Conservation (phyloP, 202 grass and related monocot genomes). For the Setaria italica region DNA sequence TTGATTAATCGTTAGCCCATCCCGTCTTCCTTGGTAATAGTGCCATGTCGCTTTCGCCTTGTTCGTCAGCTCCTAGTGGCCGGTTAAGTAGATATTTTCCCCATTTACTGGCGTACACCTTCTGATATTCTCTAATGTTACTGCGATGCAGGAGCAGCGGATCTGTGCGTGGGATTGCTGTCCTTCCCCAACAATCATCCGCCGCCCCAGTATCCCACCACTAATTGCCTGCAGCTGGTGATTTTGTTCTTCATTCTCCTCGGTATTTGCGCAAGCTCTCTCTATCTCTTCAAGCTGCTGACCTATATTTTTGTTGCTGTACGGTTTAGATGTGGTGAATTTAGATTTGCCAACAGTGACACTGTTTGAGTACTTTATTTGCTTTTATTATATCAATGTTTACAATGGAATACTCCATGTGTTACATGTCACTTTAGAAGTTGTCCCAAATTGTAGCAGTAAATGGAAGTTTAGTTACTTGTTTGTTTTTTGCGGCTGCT, state of each 20-base stretch:
- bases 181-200: not conserved
- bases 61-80: constrained; percentile 24
- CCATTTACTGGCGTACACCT: constrained; percentile 10
- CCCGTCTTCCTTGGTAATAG: constrained; percentile 1
- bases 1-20: constrained; percentile 18
- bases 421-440: not conserved
- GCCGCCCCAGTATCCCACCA: not conserved
- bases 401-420: not conserved
- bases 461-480: not conserved
- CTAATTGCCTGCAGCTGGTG: constrained; percentile 15
- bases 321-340: not conserved
- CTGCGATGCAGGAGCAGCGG: constrained; percentile 37
- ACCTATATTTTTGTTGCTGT: constrained; percentile 22
- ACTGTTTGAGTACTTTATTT: not conserved
- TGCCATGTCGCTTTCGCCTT: constrained; percentile 8
- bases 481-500: not conserved
- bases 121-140: constrained; percentile 39
- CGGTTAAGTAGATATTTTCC: constrained; percentile 38
- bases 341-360: not conserved
- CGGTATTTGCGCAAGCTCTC: not conserved
- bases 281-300: not conserved
- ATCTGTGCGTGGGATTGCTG: not conserved
- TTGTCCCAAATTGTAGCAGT: not conserved
- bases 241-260: constrained; percentile 24
- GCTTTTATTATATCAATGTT: not conserved